These are phyloP conservation scores for Xylaria multiplex DNA, from an alignment of 2,329 filamentous ascomycete genomes.

Conservation along the genomic window DNA sequence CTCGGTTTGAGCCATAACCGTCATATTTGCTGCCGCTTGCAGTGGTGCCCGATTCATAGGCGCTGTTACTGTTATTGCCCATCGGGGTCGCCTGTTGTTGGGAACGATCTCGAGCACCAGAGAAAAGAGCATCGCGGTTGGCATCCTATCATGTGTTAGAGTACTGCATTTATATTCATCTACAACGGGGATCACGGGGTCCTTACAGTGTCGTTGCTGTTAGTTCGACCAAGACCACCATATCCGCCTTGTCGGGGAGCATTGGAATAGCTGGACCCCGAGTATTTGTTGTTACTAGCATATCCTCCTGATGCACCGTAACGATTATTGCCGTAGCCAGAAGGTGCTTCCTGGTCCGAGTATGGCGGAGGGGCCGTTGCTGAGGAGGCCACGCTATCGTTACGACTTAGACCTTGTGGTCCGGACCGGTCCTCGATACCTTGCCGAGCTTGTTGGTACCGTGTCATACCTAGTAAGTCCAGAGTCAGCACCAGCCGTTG, in stretches of 20 bases:
- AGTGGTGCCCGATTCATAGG: slow-evolving; percentile 37
- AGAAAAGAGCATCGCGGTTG: slow-evolving; percentile 72
- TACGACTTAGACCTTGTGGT: slow-evolving; percentile 44
- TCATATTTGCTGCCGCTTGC: slow-evolving; percentile 52
- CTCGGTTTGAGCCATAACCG: slow-evolving; percentile 73
- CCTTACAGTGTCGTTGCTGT: slow-evolving; percentile 52
- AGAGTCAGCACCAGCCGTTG: slow-evolving; percentile 6
- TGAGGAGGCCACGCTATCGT: slow-evolving; percentile 42
- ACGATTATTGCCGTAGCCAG: slow-evolving; percentile 46
- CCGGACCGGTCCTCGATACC: slow-evolving; percentile 48
- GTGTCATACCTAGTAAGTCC: slow-evolving; percentile 44
- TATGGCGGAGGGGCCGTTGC: slow-evolving; percentile 53
- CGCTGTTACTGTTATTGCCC: slow-evolving; percentile 4
- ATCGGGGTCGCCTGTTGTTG: slow-evolving; percentile 37
- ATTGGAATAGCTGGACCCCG: slow-evolving; percentile 50
- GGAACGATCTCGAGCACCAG: slow-evolving; percentile 46
- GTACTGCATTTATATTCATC: not conserved
- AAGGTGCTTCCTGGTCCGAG: slow-evolving; percentile 38
- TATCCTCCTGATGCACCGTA: slow-evolving; percentile 57
- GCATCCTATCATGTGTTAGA: slow-evolving; percentile 51
- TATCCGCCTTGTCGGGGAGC: slow-evolving; percentile 65
- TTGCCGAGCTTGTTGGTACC: slow-evolving; percentile 58
- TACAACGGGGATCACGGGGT: not conserved
- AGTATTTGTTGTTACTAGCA: slow-evolving; percentile 63
- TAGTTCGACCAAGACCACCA: slow-evolving; percentile 64